Evolutionary conservation across 2,329 filamentous ascomycete genomes (phyloP).

Genomic region (Phaeosphaeria sp.): DNA sequence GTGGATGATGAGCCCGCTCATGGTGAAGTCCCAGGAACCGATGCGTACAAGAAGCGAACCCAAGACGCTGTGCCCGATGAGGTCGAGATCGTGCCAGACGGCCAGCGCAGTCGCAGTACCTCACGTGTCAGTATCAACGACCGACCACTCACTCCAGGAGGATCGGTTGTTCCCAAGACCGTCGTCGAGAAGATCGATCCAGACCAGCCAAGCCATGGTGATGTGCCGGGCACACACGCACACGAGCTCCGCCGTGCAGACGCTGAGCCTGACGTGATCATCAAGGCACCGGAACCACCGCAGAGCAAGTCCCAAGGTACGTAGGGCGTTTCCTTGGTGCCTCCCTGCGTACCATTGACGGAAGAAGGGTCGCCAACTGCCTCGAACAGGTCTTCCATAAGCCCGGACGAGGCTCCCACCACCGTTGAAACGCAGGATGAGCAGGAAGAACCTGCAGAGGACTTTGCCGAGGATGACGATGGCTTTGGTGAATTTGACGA

Average conservation of each 20-base stretch:
- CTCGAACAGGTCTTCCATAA: slow-evolving; percentile 59
- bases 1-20: slow-evolving; percentile 65
- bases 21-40: slow-evolving; percentile 68
- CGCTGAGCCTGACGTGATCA: slow-evolving; percentile 65
- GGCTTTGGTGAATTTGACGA: slow-evolving; percentile 67
- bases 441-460: slow-evolving; percentile 16
- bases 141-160: slow-evolving; percentile 58
- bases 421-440: slow-evolving; percentile 14
- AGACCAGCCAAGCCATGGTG: slow-evolving; percentile 63
- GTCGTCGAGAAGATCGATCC: slow-evolving; percentile 69
- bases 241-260: slow-evolving; percentile 64
- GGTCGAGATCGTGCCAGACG: slow-evolving; percentile 62
- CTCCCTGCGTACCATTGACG: slow-evolving; percentile 65
- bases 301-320: slow-evolving; percentile 63
- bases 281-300: slow-evolving; percentile 54
- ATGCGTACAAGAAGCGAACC: slow-evolving; percentile 64
- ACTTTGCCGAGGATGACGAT: slow-evolving; percentile 55
- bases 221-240: slow-evolving; percentile 67
- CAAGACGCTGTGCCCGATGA: slow-evolving; percentile 70
- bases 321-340: slow-evolving; percentile 51
- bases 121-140: slow-evolving; percentile 54
- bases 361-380: slow-evolving; percentile 65
- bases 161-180: slow-evolving; percentile 62
- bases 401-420: slow-evolving; percentile 30
- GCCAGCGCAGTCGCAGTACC: slow-evolving; percentile 46